Evolutionary conservation across 768 basidiomycete species (phyloP), one percentile per base, ranked within the genome.

Genomic region (Rhizopogon vinicolor): DNA sequence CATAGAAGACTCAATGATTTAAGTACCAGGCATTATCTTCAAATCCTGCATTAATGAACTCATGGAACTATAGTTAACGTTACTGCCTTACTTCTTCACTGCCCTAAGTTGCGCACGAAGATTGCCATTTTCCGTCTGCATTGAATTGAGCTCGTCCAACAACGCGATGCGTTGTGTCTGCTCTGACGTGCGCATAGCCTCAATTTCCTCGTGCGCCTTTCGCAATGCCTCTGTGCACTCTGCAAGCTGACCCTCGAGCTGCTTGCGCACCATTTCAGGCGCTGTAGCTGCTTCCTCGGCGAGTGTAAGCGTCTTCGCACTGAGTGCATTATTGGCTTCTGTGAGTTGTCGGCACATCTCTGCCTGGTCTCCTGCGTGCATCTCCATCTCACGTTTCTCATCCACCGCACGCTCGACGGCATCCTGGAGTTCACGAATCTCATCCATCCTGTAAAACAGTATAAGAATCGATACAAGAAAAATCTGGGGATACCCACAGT

Each of bases 141-240:
- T 79, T 51, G 80, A 76, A 67, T 91, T 93, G 62, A 96, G 78
- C 74, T 96, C 93, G 64, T 97, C 93, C 42, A 99, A 76, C 53
- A 99, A 66, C 33, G 87, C 86, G 53, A 92, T 84, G 60, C 87
- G 78, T 73, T 95, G 93, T 8, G 77, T 80, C 72, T 93, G 89
- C 64, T 94, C 91, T 14, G 84, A 82, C 60, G 72, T 76, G 41
- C 76, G 78, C 79, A 89, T 83, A 40, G 74, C 79, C 16, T 87
- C 79, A 41, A 92, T 69, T 65, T 94, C 89, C 28, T 82, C 85
- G 63, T 81, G 75, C 8, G 86, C 85, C 18, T 79, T 76, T 48
- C 82, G 78, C 44, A 93, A 76, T 51, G 83, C 78, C 44, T 79
- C 79, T 62, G 80, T 78, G 48, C 78, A 75, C 52, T 86, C 87